Percentiles rank a stretch among this genome's conserved stretches.
These are phyloP conservation scores for Pilaira anomala DNA, from an alignment of 192 early-diverging fungal genomes.

Conservation along the genomic window DNA sequence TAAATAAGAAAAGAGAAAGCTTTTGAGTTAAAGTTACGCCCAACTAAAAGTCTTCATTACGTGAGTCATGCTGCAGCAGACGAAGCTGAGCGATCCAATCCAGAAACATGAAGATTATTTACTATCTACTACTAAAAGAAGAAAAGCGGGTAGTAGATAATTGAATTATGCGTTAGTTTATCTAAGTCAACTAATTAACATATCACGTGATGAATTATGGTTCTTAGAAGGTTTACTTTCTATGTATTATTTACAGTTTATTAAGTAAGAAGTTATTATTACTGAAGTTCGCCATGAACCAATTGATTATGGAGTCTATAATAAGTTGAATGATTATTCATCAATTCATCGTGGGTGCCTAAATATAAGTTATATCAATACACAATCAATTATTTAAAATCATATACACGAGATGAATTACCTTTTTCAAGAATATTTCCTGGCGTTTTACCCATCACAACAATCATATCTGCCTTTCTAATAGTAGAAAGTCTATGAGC, in stretches of 20 bases:
- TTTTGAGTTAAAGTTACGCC: background rate
- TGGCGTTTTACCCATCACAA: slow-evolving; percentile 35
- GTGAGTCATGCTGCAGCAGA: slow-evolving; percentile 66
- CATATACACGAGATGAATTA: slow-evolving; percentile 11
- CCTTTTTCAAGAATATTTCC: slow-evolving; percentile 42
- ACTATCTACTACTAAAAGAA: no score
- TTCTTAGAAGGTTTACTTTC: no score
- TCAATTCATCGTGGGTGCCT: slow-evolving; percentile 36
- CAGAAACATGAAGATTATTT: slow-evolving; percentile 63
- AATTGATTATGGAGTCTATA: slow-evolving; percentile 34
- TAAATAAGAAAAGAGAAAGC: slow-evolving; percentile 24
- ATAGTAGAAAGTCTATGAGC: slow-evolving; percentile 84
- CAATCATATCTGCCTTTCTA: slow-evolving; percentile 54
- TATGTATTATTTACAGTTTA: no score
- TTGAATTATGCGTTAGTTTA: no score
- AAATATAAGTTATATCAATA: background rate
- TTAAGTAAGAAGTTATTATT: background rate
- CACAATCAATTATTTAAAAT: background rate
- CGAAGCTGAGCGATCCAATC: slow-evolving; percentile 69
- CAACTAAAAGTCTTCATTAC: slow-evolving; percentile 37
- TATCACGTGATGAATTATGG: no score
- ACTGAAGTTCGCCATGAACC: slow-evolving; percentile 10
- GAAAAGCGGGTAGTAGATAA: no score
- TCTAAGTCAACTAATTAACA: no score
- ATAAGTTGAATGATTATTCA: slow-evolving; percentile 27